Evolutionary conservation across 257 asterid genomes (phyloP).

Genomic region (Phtheirospermum japonicum): DNA sequence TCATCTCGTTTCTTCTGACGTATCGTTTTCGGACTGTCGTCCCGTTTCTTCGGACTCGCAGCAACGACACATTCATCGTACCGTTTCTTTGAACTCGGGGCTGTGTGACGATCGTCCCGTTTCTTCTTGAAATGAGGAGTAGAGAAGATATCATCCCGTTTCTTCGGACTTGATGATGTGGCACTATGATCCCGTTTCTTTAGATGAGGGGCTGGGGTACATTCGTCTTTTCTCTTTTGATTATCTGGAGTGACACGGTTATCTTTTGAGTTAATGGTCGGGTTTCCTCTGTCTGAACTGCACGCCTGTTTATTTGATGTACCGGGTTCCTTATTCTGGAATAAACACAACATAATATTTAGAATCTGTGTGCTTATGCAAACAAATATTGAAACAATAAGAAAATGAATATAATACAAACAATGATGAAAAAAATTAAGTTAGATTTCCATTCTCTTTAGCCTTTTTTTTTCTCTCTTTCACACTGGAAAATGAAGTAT

Average conservation of each 20-base stretch:
- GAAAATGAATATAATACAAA: neutral
- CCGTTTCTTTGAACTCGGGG: slow-evolving; percentile 24
- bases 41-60: slow-evolving; percentile 29
- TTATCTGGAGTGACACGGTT: slow-evolving; percentile 28
- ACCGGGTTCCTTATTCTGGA: slow-evolving; percentile 20
- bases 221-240: slow-evolving; percentile 42
- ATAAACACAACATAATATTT: neutral
- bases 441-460: neutral
- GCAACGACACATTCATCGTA: slow-evolving; percentile 21
- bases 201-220: slow-evolving; percentile 26
- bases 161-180: slow-evolving; percentile 30
- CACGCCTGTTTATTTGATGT: slow-evolving; percentile 30
- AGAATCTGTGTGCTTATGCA: neutral
- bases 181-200: slow-evolving; percentile 37
- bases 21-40: slow-evolving; percentile 3
- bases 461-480: neutral
- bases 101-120: slow-evolving; percentile 14
- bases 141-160: slow-evolving; percentile 25
- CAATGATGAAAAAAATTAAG: neutral
- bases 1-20: slow-evolving; percentile 27
- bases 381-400: too few species aligned
- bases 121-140: slow-evolving; percentile 29
- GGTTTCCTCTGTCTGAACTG: slow-evolving; percentile 34
- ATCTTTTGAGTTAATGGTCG: slow-evolving; percentile 30
- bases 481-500: slow-evolving; percentile 1